Evolutionary conservation across 2,329 filamentous ascomycete species (phyloP), one percentile per base, ranked within the genome.

Genomic region (Penicillium hesseltinei): DNA sequence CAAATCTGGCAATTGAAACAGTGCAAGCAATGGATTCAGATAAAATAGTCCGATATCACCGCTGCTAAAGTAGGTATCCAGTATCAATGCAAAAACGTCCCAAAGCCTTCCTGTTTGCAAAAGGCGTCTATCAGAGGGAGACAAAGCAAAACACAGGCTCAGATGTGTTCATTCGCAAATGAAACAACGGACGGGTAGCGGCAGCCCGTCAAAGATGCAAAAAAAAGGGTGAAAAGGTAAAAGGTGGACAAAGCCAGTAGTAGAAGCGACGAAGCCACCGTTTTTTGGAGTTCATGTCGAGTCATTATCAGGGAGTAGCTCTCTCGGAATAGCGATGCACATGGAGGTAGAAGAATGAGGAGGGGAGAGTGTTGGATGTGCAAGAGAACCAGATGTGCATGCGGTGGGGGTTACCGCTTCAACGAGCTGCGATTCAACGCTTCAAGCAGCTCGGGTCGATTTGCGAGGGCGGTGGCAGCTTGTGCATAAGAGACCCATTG

Each of bases 401-500:
- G 60, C 60, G 43, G 51, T 44, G 31, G 58, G 56, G 54, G 55
- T 64, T 73, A 74, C 53, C 74, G 78, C 70, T 85, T 83, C 75
- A 92, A 82, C 52, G 88, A 89, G 72, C 91, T 95, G 69, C 89
- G 84, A 70, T 90, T 88, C 61, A 99, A 81, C 31, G 94, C 94
- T 73, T 96, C 90, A 63, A 93, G 80, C 58, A 99, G 81, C 81
- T 97, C 94, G 2, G 93, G 93, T 56, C 94, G 84, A 60, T 85
- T 83, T 64, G 85, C 83, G 68, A 99, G 80, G 48, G 88, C 87
- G 65, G 90, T 86, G 63, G 85, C 85, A n/a, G 94, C 94, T 74
- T 95, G 86, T 50, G 82, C 78, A 73, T 91, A 97, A 51, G 86
- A 88, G 75, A 96, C 91, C 94, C 94, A 99, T 73, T 89, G 85